Evolutionary conservation across 108 stramenopile genomes (phyloP).

Genomic region (Bacterosira constricta): DNA sequence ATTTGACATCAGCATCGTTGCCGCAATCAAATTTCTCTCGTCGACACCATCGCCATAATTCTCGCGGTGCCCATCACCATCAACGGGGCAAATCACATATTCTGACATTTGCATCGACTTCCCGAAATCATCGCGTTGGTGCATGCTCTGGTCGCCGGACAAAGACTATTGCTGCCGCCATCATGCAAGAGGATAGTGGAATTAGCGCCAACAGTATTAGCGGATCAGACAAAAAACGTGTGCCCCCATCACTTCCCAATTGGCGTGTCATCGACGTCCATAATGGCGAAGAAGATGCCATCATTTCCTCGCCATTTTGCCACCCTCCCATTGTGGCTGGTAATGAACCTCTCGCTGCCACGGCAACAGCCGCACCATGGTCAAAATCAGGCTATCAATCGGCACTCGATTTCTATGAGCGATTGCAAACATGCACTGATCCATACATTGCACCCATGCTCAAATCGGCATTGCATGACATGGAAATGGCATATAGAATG

Average conservation of each 20-base stretch:
- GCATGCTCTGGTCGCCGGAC: no score
- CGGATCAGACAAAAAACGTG: background rate
- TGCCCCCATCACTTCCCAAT: conserved; percentile 5
- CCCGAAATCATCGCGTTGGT: no score
- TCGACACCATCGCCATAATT: no score
- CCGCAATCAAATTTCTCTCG: no score
- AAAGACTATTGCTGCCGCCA: no score
- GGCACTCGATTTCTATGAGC: conserved; percentile 63
- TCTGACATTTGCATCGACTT: no score
- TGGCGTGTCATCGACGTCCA: conserved; percentile 17
- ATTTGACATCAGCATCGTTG: no score
- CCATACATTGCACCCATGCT: conserved; percentile 51
- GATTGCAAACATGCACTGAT: conserved; percentile 62
- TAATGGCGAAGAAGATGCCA: background rate
- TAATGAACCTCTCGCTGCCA: background rate
- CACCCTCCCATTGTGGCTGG: background rate
- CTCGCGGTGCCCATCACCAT: no score
- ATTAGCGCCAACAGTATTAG: background rate
- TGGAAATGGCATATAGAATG: conserved; percentile 81
- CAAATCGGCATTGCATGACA: conserved; percentile 62
- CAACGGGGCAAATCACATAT: no score
- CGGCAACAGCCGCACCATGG: conserved; percentile 52
- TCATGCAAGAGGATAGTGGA: no score
- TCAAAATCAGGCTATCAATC: conserved; percentile 61
- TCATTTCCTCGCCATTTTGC: conserved; percentile 28